Evolutionary conservation across 2,329 filamentous ascomycete genomes (phyloP), one percentile per base, ranked within the genome.

Genomic region (Colletotrichum acutatum): DNA sequence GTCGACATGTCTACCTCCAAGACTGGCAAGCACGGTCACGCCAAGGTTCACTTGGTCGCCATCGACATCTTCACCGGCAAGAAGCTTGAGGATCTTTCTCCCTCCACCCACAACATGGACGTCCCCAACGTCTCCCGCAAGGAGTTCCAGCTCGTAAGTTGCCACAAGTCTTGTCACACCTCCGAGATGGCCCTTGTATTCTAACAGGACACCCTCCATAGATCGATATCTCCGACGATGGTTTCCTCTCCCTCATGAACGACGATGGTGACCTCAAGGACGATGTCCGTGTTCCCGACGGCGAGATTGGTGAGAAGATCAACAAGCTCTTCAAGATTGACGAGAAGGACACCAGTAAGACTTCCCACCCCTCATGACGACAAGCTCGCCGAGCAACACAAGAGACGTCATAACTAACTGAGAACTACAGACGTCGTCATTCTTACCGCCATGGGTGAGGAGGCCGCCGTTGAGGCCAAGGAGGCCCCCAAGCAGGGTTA

Each of bases 11-110:
- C 95, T 80, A 99, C 97, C 90, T 99, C 97, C 86, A 99, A 99
- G 95, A 99, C 97, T 80, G 97, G 97, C 89, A 99, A 99, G 95
- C 97, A 99, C 94, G 97, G 97, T 87, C 97, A 99, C 94, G 97
- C 97, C 89, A 99, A 99, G 93, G 97, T 99, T 86, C 96, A 99
- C 89, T 89, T 99, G 81, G 93, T 98, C 83, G 97, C 95, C 84
- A 92, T 97, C 85, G 97, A 99, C 86, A 98, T 99, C 90, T 99
- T 99, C 93, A 99, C 95, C 78, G 90, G 90, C 91, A 99, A 98
- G 94, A 99, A 99, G 93, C 91, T 98, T 79, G 97, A 99, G 90
- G 97, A 99, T 89, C 92, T 99, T 76, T 98, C 93, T 87, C 97
- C 97, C 80, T 99, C 97, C 84, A 99, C 97, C 90, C 91, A 93